These are phyloP conservation scores for Fraxinus sp. DNA, from an alignment of 305 asterid genomes.

Conservation along the genomic window DNA sequence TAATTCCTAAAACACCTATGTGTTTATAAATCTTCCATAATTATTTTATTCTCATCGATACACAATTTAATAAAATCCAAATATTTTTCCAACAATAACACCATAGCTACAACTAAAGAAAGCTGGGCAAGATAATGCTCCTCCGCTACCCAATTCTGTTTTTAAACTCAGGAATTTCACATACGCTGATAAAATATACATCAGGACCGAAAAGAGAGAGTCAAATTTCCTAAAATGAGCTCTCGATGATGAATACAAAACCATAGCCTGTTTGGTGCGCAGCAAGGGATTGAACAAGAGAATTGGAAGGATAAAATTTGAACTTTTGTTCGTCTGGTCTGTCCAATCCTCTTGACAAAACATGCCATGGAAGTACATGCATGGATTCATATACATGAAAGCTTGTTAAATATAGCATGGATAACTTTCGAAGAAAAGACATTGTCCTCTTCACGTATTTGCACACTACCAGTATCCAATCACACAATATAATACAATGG, in stretches of 20 bases:
- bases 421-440: background rate
- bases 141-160: background rate
- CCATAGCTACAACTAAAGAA: background rate
- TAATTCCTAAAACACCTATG: no score
- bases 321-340: background rate
- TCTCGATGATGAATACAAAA: background rate
- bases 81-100: no score
- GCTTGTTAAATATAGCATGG: background rate
- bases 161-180: background rate
- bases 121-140: background rate
- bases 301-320: background rate
- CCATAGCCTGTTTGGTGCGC: background rate
- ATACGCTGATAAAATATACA: background rate
- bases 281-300: background rate
- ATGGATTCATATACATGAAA: background rate
- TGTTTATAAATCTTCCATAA: no score
- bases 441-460: background rate
- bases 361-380: background rate
- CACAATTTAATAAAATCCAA: no score
- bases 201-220: background rate
- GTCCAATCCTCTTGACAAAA: background rate
- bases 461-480: background rate
- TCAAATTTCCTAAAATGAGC: background rate
- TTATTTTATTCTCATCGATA: no score
- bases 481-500: background rate